A percentile compares a stretch with the other conserved stretches of the same genome.
phyloP scores from a whole-genome alignment of 306 rosid species.

The Acmispon strigosus region DNA sequence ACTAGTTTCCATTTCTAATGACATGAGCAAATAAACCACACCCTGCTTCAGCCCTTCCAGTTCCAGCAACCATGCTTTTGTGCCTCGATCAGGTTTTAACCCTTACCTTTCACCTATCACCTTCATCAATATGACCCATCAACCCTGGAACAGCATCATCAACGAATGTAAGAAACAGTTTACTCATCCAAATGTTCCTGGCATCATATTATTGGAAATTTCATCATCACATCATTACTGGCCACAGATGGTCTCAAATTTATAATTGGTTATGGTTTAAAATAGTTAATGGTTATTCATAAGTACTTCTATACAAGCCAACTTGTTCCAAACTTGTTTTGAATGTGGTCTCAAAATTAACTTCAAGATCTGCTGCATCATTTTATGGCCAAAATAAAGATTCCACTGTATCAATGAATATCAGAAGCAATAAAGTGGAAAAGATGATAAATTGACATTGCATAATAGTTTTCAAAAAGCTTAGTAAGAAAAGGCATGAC shows the following conservation, averaged over 20 bases:
- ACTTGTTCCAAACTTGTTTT: no score
- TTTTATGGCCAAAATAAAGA: no score
- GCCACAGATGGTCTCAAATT: neutral
- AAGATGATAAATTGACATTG: no score
- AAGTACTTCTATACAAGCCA: no score
- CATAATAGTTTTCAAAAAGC: no score
- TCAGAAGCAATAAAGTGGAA: no score
- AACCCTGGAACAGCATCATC: conserved; percentile 16
- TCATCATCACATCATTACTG: neutral
- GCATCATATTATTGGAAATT: neutral
- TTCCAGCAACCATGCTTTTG: neutral
- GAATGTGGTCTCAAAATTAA: no score
- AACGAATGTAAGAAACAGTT: neutral
- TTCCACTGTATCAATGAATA: no score
- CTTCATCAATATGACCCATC: neutral
- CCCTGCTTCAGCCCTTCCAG: neutral
- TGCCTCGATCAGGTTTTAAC: neutral
- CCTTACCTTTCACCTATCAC: neutral
- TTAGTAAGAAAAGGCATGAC: no score
- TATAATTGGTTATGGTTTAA: no score
- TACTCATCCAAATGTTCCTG: neutral
- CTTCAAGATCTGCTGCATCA: no score
- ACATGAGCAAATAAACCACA: neutral
- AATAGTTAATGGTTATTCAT: no score
- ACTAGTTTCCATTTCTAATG: neutral